Base-by-base conservation (phyloP, 2,329 filamentous ascomycete species). In the Drechslerella coelobrocha region DNA sequence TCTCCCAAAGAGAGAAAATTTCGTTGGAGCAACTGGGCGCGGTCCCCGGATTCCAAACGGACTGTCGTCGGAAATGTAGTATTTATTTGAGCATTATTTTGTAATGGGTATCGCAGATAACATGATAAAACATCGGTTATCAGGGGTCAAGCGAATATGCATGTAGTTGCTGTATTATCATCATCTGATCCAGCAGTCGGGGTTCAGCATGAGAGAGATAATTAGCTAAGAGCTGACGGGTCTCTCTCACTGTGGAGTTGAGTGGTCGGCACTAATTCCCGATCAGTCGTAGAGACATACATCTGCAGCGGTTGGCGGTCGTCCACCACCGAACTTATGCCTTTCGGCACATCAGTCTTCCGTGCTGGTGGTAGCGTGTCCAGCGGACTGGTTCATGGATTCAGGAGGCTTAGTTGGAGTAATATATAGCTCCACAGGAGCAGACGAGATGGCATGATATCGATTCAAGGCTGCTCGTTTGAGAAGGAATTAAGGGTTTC, bases 381-480 rank as follows among this genome's bases (percentile, higher is more conserved):
- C 65, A 69, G 65, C 31, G 57, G 57, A 57, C 24, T 62, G 65
- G 65, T 69, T 69, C 65, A 24, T 62, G 65, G 65, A 69, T 69
- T 69, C 65, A 48, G 31, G 56, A 69, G 51, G 65, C 57, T 57
- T 61, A 39, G 56, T 56, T 62, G 56, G 57, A 19, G 34, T 51
- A 45, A 41, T 62, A 23, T n/a, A 10, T n/a, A n/a, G n/a, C 55
- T 48, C 41, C 23, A 34, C 19, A 14, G 19, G 37, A 26, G 54
- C 29, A 31, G 29, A 31, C 12, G 29, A n/a, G n/a, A n/a, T n/a
- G n/a, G n/a, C n/a, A n/a, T 34, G 21, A 57, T 45, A 39, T 45
- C 47, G 37, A 26, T 34, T 21, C 12, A 26, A 41, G 43, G 17
- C 14, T 24, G 10, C 41, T 68, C 29, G 19, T 51, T 60, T 52